Conservation (phyloP, 371 early-diverging fungal species). For the Conidiobolus incongruus region DNA sequence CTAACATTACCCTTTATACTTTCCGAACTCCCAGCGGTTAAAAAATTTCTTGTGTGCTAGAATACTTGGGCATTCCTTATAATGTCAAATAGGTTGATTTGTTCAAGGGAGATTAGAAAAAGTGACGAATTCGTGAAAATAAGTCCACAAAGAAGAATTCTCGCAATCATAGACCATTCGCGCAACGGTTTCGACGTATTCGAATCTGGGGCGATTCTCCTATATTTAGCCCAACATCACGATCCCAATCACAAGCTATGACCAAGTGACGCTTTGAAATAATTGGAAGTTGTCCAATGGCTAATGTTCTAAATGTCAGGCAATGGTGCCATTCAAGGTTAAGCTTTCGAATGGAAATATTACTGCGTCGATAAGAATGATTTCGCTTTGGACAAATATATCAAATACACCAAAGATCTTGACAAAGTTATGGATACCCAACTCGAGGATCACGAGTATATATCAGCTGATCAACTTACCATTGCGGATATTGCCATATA, state of each 20-base stretch:
- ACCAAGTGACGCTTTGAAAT: constrained; percentile 13
- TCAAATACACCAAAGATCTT: constrained; percentile 14
- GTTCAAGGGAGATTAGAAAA: constrained; percentile 15
- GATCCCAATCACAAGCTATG: constrained; percentile 16
- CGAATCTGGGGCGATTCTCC: constrained; percentile 22
- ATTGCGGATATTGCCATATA: neutral
- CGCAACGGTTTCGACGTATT: constrained; percentile 18
- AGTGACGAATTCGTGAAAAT: constrained; percentile 23
- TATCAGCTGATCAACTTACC: constrained; percentile 9
- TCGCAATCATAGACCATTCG: constrained; percentile 16
- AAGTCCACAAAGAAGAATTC: constrained; percentile 19
- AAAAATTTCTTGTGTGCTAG: constrained; percentile 14
- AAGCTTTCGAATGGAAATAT: constrained; percentile 13
- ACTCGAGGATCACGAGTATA: constrained; percentile 9
- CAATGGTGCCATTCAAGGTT: constrained; percentile 7
- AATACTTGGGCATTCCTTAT: constrained; percentile 15
- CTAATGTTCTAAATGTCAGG: constrained; percentile 18
- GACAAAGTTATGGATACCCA: constrained; percentile 5
- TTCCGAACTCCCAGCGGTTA: constrained; percentile 7
- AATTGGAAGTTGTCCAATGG: constrained; percentile 15
- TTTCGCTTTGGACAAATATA: constrained; percentile 20
- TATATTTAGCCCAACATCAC: constrained; percentile 21
- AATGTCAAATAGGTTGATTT: constrained; percentile 8
- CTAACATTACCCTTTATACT: too few species aligned
- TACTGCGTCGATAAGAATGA: constrained; percentile 19